Conservation (phyloP, 257 asterid species). For the Cinchona pubescens region DNA sequence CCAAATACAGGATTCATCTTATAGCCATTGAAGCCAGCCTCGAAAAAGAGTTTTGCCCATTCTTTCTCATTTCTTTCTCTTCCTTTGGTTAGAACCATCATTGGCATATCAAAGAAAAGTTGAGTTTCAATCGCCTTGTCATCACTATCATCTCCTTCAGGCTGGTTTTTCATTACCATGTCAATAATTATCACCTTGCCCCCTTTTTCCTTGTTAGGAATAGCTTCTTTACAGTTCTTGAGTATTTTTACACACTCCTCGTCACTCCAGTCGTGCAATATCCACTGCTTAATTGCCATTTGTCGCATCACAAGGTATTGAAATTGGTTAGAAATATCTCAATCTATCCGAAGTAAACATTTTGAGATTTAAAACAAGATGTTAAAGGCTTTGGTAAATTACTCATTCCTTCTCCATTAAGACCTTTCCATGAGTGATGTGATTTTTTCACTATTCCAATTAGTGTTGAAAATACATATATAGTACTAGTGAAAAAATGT, state of each 20-base stretch:
- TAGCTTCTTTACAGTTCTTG: conserved; percentile 24
- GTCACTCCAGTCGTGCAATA: conserved; percentile 17
- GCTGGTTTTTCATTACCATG: not conserved
- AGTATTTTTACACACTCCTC: conserved; percentile 10
- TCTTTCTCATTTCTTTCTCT: not conserved
- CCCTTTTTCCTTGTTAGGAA: not conserved
- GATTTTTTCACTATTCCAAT: no score
- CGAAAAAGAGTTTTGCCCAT: not conserved
- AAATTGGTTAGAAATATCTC: no score
- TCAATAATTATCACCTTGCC: no score
- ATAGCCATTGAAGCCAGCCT: not conserved
- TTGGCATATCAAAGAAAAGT: not conserved
- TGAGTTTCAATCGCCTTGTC: not conserved
- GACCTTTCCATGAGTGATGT: not conserved
- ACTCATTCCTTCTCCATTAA: not conserved
- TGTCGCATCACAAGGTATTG: not conserved
- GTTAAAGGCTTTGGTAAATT: not conserved
- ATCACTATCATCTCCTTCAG: not conserved
- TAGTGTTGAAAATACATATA: no score
- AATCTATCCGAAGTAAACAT: not conserved
- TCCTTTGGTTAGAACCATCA: not conserved
- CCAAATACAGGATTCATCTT: not conserved
- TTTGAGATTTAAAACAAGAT: no score
- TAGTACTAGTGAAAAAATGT: no score
- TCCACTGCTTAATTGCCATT: not conserved